Conservation (phyloP, 371 early-diverging fungal species). For the Nematocida parisii region DNA sequence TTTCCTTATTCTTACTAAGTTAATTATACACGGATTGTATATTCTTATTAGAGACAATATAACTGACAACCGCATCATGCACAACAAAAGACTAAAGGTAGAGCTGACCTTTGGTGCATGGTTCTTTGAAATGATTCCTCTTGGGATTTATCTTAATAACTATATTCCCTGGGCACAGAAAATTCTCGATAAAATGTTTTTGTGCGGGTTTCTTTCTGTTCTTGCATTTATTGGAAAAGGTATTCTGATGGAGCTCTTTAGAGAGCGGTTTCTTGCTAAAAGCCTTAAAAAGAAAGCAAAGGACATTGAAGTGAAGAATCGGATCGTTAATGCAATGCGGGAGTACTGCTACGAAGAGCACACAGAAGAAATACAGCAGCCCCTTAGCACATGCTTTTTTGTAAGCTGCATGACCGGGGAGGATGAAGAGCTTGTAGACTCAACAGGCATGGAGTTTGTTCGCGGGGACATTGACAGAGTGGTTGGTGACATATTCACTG, state of each 20-base stretch:
- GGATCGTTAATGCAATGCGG: slow-evolving; percentile 64
- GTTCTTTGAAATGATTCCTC: slow-evolving; percentile 58
- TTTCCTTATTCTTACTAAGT: slow-evolving; percentile 25
- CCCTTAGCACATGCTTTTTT: not conserved
- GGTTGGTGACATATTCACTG: slow-evolving; percentile 60
- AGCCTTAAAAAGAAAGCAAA: slow-evolving; percentile 64
- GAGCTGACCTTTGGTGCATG: slow-evolving; percentile 45
- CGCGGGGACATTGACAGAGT: slow-evolving; percentile 50
- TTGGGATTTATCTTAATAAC: slow-evolving; percentile 44
- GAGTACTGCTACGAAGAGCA: slow-evolving; percentile 65
- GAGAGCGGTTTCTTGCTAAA: slow-evolving; percentile 59
- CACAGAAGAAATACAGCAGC: slow-evolving; percentile 47
- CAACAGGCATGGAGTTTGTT: slow-evolving; percentile 14
- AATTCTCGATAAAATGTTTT: slow-evolving; percentile 38
- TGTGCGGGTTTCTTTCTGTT: slow-evolving; percentile 57
- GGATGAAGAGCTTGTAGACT: slow-evolving; percentile 7
- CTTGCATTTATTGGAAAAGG: slow-evolving; percentile 48
- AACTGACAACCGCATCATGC: slow-evolving; percentile 32
- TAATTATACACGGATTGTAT: slow-evolving; percentile 23
- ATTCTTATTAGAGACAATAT: slow-evolving; percentile 22
- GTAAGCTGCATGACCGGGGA: slow-evolving; percentile 28
- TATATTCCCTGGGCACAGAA: slow-evolving; percentile 33
- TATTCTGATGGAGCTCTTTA: slow-evolving; percentile 61
- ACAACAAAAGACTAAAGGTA: slow-evolving; percentile 42
- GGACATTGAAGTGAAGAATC: slow-evolving; percentile 66